A percentile compares a stretch with the other conserved stretches of the same genome.
These are phyloP conservation scores for Lactarius pseudohatsudake DNA, from an alignment of 768 basidiomycete genomes.

Conservation along the genomic window DNA sequence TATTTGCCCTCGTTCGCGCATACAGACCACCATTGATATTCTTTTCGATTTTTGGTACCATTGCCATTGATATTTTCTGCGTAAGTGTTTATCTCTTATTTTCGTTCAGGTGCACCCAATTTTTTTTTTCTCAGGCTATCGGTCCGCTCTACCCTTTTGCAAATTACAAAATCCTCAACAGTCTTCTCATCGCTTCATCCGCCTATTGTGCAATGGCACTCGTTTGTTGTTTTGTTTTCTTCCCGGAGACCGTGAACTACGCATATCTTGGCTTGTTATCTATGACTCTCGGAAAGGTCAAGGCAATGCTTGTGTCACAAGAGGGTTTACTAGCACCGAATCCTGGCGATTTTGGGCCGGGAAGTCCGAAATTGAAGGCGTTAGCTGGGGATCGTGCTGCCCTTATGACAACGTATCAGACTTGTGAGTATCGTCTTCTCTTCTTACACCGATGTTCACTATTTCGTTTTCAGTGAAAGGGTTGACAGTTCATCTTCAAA, in stretches of 20 bases:
- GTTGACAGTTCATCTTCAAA: conserved; percentile 39
- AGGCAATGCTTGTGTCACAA: conserved; percentile 37
- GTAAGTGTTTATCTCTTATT: conserved; percentile 32
- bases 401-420: conserved; percentile 33
- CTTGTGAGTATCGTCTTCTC: conserved; percentile 30
- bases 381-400: conserved; percentile 30
- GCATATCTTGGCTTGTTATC: conserved; percentile 37
- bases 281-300: conserved; percentile 35
- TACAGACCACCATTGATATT: conserved; percentile 47
- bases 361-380: conserved; percentile 31
- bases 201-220: conserved; percentile 51
- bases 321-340: conserved; percentile 33
- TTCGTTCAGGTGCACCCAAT: not conserved
- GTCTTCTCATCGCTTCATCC: conserved; percentile 44
- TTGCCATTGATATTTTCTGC: conserved; percentile 46
- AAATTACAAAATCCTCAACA: conserved; percentile 46
- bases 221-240: conserved; percentile 45
- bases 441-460: not conserved
- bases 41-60: conserved; percentile 48
- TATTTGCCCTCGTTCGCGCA: conserved; percentile 47
- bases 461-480: conserved; percentile 34
- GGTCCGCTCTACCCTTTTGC: conserved; percentile 51
- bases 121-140: conserved; percentile 36
- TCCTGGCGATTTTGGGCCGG: conserved; percentile 31
- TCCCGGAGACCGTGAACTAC: conserved; percentile 54